These are phyloP conservation scores for Cyanidium caldarium DNA, from an alignment of 23 red algal species.

Conservation along the genomic window DNA sequence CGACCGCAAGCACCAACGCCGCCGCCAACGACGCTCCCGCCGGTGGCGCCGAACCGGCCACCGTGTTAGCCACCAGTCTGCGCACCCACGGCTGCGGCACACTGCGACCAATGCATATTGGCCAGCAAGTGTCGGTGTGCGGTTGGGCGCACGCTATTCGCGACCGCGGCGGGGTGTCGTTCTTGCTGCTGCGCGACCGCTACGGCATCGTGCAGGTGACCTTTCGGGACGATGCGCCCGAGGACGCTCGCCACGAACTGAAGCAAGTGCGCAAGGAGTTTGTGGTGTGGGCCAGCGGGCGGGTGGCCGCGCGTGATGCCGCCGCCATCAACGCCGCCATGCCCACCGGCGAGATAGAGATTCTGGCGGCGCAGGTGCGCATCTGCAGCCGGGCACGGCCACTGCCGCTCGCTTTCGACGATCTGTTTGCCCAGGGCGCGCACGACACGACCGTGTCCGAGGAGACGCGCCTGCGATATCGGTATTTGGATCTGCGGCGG, in stretches of 20 bases:
- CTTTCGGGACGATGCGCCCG: constrained; percentile 17
- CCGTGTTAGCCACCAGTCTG: too few species aligned
- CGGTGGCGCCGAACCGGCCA: too few species aligned
- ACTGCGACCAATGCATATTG: constrained; percentile 27
- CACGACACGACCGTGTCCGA: constrained; percentile 22
- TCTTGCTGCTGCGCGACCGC: constrained; percentile 81
- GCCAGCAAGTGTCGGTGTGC: constrained; percentile 27
- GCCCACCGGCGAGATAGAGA: constrained; percentile 68
- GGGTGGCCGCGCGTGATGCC: constrained; percentile 33
- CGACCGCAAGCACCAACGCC: too few species aligned
- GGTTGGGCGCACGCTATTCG: constrained; percentile 96
- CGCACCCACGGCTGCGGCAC: constrained; percentile 70
- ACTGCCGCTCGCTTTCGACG: constrained; percentile 67
- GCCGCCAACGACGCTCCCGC: too few species aligned
- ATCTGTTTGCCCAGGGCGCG: background rate
- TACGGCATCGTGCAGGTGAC: constrained; percentile 82
- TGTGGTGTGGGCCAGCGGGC: constrained; percentile 53
- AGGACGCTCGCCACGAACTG: constrained; percentile 16
- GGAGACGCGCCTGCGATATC: constrained; percentile 41
- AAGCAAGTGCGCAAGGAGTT: constrained; percentile 76
- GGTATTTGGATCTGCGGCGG: constrained; percentile 78
- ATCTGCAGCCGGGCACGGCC: constrained; percentile 53
- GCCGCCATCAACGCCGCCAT: constrained; percentile 50
- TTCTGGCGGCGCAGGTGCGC: constrained; percentile 35
- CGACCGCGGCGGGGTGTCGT: constrained; percentile 70